Evolutionary conservation across 768 basidiomycete genomes (phyloP).

Genomic region (Mycena belliarum): DNA sequence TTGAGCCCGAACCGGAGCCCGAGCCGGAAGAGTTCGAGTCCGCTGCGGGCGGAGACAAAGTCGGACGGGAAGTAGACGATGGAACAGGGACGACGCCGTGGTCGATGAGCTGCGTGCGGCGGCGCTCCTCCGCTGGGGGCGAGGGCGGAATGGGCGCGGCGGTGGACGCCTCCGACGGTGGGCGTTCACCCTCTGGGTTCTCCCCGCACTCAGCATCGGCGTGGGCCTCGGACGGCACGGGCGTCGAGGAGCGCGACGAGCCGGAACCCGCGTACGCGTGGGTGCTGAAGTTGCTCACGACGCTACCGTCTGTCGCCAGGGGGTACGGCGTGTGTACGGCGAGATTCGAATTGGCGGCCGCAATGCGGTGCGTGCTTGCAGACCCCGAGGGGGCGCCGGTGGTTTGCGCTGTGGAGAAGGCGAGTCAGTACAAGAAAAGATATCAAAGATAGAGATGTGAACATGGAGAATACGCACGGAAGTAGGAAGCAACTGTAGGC

Average conservation of each 20-base stretch:
- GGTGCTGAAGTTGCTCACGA: constrained; percentile 8
- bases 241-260: not conserved
- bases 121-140: not conserved
- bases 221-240: not conserved
- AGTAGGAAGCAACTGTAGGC: no score
- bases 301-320: constrained; percentile 1
- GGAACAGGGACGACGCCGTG: not conserved
- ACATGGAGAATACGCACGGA: no score
- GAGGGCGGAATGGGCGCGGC: not conserved
- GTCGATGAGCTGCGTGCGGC: not conserved
- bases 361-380: no score
- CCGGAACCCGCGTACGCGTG: constrained; percentile 6
- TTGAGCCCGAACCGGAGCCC: not conserved
- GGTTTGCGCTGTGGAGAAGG: no score
- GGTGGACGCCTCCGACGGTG: not conserved
- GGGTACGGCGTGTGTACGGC: not conserved
- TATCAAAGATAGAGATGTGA: no score
- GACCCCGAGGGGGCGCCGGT: no score
- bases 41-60: not conserved
- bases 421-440: no score
- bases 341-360: no score
- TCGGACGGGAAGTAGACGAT: not conserved
- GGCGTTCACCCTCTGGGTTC: not conserved
- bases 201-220: no score
- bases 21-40: not conserved